Evolutionary conservation across 2,329 filamentous ascomycete species (phyloP), one percentile per base, ranked within the genome.

Genomic region (Calonectria crousiana): DNA sequence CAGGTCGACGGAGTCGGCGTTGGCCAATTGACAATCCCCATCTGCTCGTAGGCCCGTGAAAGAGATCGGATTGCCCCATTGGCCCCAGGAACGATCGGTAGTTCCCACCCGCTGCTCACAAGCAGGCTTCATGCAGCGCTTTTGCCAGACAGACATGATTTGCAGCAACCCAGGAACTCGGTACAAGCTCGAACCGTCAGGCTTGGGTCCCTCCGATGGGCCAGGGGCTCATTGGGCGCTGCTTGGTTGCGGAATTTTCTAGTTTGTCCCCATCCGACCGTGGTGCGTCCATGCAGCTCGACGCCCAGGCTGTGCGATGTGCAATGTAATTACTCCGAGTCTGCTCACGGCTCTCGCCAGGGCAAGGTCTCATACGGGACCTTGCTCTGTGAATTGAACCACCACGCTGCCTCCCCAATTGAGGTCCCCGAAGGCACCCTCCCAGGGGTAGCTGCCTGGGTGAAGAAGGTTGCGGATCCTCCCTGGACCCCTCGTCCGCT

Each of bases 141-240:
- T 75, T 75, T 69, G 74, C 77, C 72, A 76, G 74, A 76, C 79
- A 81, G 67, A 69, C 80, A 82, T 84, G 81, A 84, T 84, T 84
- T 81, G 80, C 79, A 83, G 75, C 72, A 77, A 76, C 74, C 79
- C 79, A 80, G 73, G 73, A 74, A 69, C 76, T 73, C 76, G 78
- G 77, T 76, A 77, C 79, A 49, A 67, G 67, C 71, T 78, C 51
- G 72, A 78, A 73, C 71, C 58, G 75, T 76, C 73, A 77, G 52
- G 62, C 71, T 74, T 78, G 70, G 72, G 64, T 38, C 69, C 71
- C 72, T 58, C 67, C 36, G 49, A 66, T 67, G 70, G 72, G 34
- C 62, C 49, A 47, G 64, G 49, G 69, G 75, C 73, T 77, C 56
- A 75, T 77, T 78, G 78, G 78, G 69, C 62, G 56, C 62, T 65